Evolutionary conservation across 129 eudicot genomes (phyloP).

Genomic region (Chrysanthemum makinoi): DNA sequence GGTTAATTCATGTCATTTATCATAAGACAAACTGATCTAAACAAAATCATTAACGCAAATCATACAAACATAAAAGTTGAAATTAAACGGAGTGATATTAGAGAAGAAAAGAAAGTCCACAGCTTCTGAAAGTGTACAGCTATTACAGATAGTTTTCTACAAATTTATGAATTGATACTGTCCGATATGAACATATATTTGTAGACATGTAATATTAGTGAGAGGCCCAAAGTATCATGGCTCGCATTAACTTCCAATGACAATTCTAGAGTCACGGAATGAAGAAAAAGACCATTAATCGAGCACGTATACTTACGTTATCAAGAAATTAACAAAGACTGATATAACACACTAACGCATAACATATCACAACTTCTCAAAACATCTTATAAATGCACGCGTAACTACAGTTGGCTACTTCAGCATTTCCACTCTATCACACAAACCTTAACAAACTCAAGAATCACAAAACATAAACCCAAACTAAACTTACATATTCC

Average conservation of each 20-base stretch:
- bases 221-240: conserved; percentile 8
- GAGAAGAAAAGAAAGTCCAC: no score
- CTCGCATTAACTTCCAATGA: not conserved
- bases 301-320: not conserved
- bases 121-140: not conserved
- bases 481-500: conserved; percentile 85
- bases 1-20: conserved; percentile 5
- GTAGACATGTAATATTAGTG: not conserved
- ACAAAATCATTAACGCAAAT: conserved; percentile 13
- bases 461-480: not conserved
- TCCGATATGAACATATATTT: not conserved
- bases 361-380: conserved; percentile 5
- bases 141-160: conserved; percentile 1
- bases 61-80: conserved; percentile 7
- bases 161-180: not conserved
- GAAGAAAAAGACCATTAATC: not conserved
- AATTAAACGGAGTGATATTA: not conserved
- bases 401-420: conserved; percentile 14
- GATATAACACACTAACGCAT: not conserved
- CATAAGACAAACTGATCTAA: conserved; percentile 8
- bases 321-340: not conserved
- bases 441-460: conserved; percentile 7
- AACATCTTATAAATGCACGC: not conserved
- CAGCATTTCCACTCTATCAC: conserved; percentile 2
- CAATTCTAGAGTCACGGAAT: not conserved